Percentiles rank a stretch among this genome's conserved stretches.
phyloP scores from a whole-genome alignment of 108 stramenopile species.

The Skeletonema grethae region DNA sequence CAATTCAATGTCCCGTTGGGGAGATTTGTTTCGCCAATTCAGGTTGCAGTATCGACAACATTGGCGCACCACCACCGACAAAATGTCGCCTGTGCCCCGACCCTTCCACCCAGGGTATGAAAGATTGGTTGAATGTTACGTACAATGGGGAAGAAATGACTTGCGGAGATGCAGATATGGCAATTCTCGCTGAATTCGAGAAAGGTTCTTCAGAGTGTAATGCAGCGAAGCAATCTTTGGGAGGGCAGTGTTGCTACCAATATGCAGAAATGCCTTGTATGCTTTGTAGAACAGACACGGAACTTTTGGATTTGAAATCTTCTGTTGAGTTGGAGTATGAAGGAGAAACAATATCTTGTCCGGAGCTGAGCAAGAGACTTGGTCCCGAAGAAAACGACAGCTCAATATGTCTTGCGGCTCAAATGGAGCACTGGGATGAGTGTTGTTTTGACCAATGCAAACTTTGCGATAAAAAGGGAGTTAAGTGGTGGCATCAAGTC shows the following conservation, averaged over 20 bases:
- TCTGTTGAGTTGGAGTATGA: conserved; percentile 36
- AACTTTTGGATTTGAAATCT: conserved; percentile 44
- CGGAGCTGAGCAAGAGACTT: conserved; percentile 36
- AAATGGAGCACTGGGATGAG: conserved; percentile 34
- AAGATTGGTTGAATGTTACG: conserved; percentile 43
- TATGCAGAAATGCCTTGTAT: conserved; percentile 47
- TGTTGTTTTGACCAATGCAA: conserved; percentile 50
- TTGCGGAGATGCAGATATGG: conserved; percentile 47
- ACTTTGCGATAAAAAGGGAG: conserved; percentile 47
- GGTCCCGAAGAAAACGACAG: conserved; percentile 35
- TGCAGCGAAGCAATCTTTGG: conserved; percentile 40
- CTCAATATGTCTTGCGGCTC: conserved; percentile 29
- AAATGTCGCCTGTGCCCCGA: conserved; percentile 52
- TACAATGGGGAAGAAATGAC: conserved; percentile 40
- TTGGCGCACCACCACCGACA: conserved; percentile 45
- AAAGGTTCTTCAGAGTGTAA: conserved; percentile 39
- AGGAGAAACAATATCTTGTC: conserved; percentile 38
- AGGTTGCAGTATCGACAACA: conserved; percentile 46
- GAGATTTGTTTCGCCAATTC: conserved; percentile 46
- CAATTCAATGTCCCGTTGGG: conserved; percentile 38
- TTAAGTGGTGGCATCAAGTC: conserved; percentile 49
- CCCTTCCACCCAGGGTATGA: conserved; percentile 50
- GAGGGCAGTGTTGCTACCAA: conserved; percentile 38
- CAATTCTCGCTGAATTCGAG: conserved; percentile 24
- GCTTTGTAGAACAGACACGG: conserved; percentile 48